phyloP scores from a whole-genome alignment of 352 stramenopile species.

The Phytophthora syringae region DNA sequence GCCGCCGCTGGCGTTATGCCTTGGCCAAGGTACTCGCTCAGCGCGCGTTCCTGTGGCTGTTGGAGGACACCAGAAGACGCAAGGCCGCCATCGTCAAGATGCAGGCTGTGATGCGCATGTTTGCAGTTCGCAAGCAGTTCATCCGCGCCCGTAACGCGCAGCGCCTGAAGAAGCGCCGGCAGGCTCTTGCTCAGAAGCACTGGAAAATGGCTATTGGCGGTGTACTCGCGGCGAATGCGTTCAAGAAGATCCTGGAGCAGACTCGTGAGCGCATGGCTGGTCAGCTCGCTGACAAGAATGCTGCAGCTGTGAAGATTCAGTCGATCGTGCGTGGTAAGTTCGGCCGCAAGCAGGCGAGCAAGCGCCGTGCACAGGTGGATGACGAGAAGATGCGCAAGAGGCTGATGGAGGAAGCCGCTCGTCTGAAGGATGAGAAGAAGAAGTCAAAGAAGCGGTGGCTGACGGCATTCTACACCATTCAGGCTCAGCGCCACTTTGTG shows the following conservation, averaged over 20 bases:
- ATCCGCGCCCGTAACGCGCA: slow-evolving; percentile 69
- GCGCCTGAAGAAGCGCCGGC: slow-evolving; percentile 68
- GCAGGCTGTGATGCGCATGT: slow-evolving; percentile 89
- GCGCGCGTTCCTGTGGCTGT: slow-evolving; percentile 81
- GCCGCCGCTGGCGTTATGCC: slow-evolving; percentile 83
- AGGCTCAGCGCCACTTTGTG: slow-evolving; percentile 85
- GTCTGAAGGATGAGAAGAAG: slow-evolving; percentile 66
- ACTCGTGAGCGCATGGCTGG: slow-evolving; percentile 55
- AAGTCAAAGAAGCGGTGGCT: slow-evolving; percentile 86
- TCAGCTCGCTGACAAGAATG: slow-evolving; percentile 51
- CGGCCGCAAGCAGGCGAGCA: slow-evolving; percentile 74
- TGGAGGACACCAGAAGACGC: slow-evolving; percentile 75
- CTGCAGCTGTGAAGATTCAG: slow-evolving; percentile 77
- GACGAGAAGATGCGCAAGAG: slow-evolving; percentile 85
- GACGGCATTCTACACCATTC: slow-evolving; percentile 64
- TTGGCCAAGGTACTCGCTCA: slow-evolving; percentile 86
- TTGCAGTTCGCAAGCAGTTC: slow-evolving; percentile 85
- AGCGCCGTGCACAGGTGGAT: slow-evolving; percentile 65
- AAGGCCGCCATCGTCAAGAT: slow-evolving; percentile 84
- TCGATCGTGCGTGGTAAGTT: slow-evolving; percentile 85
- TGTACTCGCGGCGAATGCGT: slow-evolving; percentile 70
- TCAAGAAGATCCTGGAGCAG: slow-evolving; percentile 64
- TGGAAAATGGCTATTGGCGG: slow-evolving; percentile 74
- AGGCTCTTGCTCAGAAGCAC: slow-evolving; percentile 73
- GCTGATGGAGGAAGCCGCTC: slow-evolving; percentile 74